Evolutionary conservation across 2,329 filamentous ascomycete genomes (phyloP), one percentile per base, ranked within the genome.

Genomic region (Scolecobasidium constrictum): DNA sequence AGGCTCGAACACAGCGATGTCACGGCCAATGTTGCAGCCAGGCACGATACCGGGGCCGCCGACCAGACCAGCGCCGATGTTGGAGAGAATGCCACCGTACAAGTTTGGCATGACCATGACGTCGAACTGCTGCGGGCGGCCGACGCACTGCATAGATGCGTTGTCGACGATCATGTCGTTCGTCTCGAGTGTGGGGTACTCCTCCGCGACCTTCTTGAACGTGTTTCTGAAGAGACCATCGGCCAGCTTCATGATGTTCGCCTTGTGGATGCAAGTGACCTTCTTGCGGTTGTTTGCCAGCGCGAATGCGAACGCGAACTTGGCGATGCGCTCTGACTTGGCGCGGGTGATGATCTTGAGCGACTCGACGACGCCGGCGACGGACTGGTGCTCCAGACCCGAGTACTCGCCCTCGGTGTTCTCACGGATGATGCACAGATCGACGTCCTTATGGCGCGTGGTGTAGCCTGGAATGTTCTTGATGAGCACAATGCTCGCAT

Each of bases 111-210:
- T 96, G 66, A 98, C 92, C 82, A 98, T 86, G 57, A 98, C 92
- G 65, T 98, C 92, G 63, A 98, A 98, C 69, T 98, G 92, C 72
- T 96, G 92, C 49, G 92, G 92, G 53, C 79, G 77, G 53, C 86
- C 88, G 55, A 98, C 92, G 63, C 87, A 93, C 75, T 98, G 92
- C 92, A 98, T 98, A 60, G 86, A 94, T 59, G 92, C 92, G 69
- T 98, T 98, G 73, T 98, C 92, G 68, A 98, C 92, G 66, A 98
- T 98, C 90, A 98, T 95, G 72, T 98, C 92, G 74, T 93, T 93
- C 62, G 82, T 83, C 74, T 95, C 85, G 56, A 98, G 76, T 49
- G 86, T 93, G 47, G 92, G 90, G 73, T 92, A 98, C 66, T 94
- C 86, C 73, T 93, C 84, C 53, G 87, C 85, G 54, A 92, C 81